Conservation (phyloP, 2,329 filamentous ascomycete genomes). For the Epichloe typhina region DNA sequence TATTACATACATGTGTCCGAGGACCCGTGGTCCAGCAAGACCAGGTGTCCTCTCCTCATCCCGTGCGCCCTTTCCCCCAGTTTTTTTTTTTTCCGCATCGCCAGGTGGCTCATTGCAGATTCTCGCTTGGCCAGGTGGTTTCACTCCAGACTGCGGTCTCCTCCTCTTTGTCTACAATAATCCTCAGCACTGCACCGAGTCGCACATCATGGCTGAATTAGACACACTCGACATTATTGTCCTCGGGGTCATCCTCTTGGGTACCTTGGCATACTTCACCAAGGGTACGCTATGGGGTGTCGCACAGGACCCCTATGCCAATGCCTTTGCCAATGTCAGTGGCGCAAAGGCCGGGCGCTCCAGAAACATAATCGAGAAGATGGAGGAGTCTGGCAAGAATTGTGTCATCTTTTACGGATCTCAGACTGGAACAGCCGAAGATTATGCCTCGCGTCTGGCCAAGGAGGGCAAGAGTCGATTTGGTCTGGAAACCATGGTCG, state of each 20-base stretch:
- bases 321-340: slow-evolving; percentile 55
- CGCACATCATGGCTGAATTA: slow-evolving; percentile 68
- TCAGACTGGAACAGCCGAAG: slow-evolving; percentile 94
- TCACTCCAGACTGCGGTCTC: not conserved
- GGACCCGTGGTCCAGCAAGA: too few relatives aligned
- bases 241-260: slow-evolving; percentile 70
- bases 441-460: slow-evolving; percentile 89
- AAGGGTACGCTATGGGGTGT: slow-evolving; percentile 92
- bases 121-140: not conserved
- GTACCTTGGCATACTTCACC: slow-evolving; percentile 90
- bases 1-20: too few relatives aligned
- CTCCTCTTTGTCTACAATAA: not conserved
- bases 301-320: slow-evolving; percentile 77
- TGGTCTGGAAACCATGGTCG: slow-evolving; percentile 94
- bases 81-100: not conserved
- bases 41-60: not conserved
- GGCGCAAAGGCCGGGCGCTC: slow-evolving; percentile 70
- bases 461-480: slow-evolving; percentile 97
- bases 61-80: not conserved
- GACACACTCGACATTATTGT: slow-evolving; percentile 93
- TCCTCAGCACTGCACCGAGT: not conserved
- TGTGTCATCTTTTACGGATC: slow-evolving; percentile 98
- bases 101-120: not conserved
- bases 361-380: slow-evolving; percentile 85
- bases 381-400: slow-evolving; percentile 93